These are phyloP conservation scores for Grigorovia transvaalensis DNA, from an alignment of 805 yeast species.

Conservation along the genomic window DNA sequence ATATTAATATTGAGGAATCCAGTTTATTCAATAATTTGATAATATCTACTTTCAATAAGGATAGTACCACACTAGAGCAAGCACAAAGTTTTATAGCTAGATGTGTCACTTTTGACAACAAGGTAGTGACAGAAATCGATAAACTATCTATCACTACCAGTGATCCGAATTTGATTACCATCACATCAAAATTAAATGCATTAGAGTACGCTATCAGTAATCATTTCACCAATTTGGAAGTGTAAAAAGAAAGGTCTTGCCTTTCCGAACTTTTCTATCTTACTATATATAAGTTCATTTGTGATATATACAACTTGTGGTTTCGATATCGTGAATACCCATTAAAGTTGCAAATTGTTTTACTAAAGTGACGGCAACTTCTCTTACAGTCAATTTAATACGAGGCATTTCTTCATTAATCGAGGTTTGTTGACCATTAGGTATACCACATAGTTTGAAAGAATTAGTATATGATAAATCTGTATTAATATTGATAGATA, in stretches of 20 bases:
- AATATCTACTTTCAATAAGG: conserved; percentile 28
- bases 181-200: conserved; percentile 52
- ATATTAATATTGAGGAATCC: conserved; percentile 26
- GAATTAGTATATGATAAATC: conserved; percentile 61
- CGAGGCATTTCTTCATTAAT: conserved; percentile 29
- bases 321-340: conserved; percentile 31
- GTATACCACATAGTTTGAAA: conserved; percentile 79
- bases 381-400: conserved; percentile 20
- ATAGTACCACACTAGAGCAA: conserved; percentile 29
- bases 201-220: conserved; percentile 31
- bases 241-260: background rate
- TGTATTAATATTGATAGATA: conserved; percentile 69
- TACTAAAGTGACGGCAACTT: conserved; percentile 37
- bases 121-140: conserved; percentile 52
- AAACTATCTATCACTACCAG: conserved; percentile 52
- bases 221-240: conserved; percentile 7
- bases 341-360: conserved; percentile 34
- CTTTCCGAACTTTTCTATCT: background rate
- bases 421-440: conserved; percentile 48
- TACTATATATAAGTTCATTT: background rate
- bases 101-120: conserved; percentile 47
- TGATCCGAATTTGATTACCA: conserved; percentile 56
- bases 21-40: conserved; percentile 27
- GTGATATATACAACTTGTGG: conserved; percentile 9
- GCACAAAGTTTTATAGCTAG: conserved; percentile 47